Base-by-base conservation (phyloP, 345 rosid genomes). In the Odontarrhena argentea region DNA sequence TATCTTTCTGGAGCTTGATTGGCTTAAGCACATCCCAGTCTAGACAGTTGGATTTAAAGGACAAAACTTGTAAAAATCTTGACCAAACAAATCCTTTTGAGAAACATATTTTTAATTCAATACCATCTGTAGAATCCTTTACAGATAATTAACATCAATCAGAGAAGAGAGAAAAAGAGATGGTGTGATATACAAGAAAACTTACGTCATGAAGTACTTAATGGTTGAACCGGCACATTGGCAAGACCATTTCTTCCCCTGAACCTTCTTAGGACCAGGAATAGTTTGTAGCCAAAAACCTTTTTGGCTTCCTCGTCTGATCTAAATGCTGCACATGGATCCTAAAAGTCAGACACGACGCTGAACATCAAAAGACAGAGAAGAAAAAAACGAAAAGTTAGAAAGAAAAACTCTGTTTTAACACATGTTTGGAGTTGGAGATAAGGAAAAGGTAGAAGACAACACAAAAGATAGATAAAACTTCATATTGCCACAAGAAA, bases 291-390 rank as follows among this genome's bases (percentile, higher is more conserved):
- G 45, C 51, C 76, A 56, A 63, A 46, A 47, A 58, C 70, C 70
- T 48, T 55, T 71, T 48, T 71, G 44, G 65, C 75, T 63, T 63
- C 74, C 61, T 69, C 50, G 43, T 62, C 75, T 36, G 35, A 36
- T 46, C 63, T 54, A 37, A 45, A 46, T 46, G 69, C 49, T 14
- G 54, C 69, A 45, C 34, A 53, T 9, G 44, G 61, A 10, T 60
- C 40, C 55, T 25, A 28, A 52, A 60, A 43, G 35, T 28, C 60
- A 52, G 41, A 69, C 54, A 61, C 10, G 12, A 36, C 55, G 38
- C 22, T 10, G n/a, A 61, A 44, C 68, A 52, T 44, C 37, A 54
- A 56, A 36, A 43, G 53, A 45, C 52, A 36, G n/a, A 45, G 26
- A 57, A 67, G 12, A 51, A 49, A 57, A 49, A 48, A 15, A 62